Conservation (phyloP, 2,329 filamentous ascomycete genomes). For the Diaporthe ilicicola region DNA sequence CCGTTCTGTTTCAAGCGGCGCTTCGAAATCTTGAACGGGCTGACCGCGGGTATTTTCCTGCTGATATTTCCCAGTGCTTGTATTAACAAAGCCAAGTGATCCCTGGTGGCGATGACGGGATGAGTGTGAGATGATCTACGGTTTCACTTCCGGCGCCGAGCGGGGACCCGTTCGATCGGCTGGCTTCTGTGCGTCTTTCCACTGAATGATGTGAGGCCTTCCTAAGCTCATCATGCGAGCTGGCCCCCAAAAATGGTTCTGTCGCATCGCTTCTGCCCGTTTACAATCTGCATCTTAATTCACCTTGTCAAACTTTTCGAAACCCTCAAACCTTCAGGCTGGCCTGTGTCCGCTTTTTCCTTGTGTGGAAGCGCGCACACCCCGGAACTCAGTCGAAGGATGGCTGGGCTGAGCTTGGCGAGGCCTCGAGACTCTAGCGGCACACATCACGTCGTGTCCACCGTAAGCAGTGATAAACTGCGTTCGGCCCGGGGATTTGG, state of each 20-base stretch:
- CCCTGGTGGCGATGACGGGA: conserved; percentile 16
- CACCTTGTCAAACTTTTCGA: not conserved
- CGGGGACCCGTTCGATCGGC: conserved; percentile 26
- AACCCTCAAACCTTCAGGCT: conserved; percentile 1
- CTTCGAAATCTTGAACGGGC: not conserved
- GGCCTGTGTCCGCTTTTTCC: not conserved
- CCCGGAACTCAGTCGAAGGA: not conserved
- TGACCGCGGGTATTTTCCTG: conserved; percentile 13
- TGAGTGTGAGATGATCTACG: conserved; percentile 30
- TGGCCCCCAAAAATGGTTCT: not conserved
- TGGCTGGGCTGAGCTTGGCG: not conserved
- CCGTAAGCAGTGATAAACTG: not conserved
- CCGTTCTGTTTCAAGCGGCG: conserved; percentile 18
- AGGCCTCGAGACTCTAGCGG: not conserved
- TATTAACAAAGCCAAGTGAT: conserved; percentile 1
- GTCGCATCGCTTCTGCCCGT: not conserved
- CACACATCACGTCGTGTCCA: not conserved
- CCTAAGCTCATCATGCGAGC: not conserved
- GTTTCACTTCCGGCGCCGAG: conserved; percentile 27
- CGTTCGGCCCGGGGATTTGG: conserved; percentile 10
- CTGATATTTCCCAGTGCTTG: conserved; percentile 1
- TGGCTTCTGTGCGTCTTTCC: conserved; percentile 24
- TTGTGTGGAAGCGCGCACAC: not conserved
- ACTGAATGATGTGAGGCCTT: conserved; percentile 11
- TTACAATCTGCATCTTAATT: not conserved